Percentiles rank a stretch among this genome's conserved stretches.
These are phyloP conservation scores for Ogataea saltuana DNA, from an alignment of 805 yeast species.

Conservation along the genomic window DNA sequence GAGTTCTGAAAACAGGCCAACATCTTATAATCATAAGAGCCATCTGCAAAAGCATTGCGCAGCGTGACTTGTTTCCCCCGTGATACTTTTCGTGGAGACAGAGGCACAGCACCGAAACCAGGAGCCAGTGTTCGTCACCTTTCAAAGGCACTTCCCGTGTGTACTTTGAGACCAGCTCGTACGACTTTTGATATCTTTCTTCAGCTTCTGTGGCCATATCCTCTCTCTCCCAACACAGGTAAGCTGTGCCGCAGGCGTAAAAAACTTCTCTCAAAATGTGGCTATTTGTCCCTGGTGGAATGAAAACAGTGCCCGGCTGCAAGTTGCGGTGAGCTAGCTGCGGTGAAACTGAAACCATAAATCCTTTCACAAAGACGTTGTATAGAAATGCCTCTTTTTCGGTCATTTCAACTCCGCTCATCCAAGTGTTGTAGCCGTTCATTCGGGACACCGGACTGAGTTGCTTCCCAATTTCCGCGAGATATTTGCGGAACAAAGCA, in stretches of 20 bases:
- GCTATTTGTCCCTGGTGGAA: slow-evolving; percentile 37
- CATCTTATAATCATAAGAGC: slow-evolving; percentile 38
- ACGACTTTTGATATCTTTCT: slow-evolving; percentile 26
- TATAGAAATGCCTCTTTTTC: slow-evolving; percentile 26
- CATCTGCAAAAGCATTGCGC: slow-evolving; percentile 35
- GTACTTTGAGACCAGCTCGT: slow-evolving; percentile 22
- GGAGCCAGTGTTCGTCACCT: slow-evolving; percentile 39
- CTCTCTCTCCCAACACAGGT: slow-evolving; percentile 36
- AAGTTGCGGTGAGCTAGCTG: slow-evolving; percentile 42
- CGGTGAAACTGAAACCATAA: slow-evolving; percentile 43
- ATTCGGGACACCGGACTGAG: slow-evolving; percentile 12
- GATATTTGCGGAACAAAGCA: slow-evolving; percentile 25
- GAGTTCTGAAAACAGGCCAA: slow-evolving; percentile 20
- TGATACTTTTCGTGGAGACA: slow-evolving; percentile 40
- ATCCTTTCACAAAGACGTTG: slow-evolving; percentile 42
- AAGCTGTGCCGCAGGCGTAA: slow-evolving; percentile 42
- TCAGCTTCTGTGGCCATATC: slow-evolving; percentile 27
- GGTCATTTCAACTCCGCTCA: slow-evolving; percentile 21
- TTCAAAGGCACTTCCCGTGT: neutral
- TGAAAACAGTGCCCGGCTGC: slow-evolving; percentile 42
- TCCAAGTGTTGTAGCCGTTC: slow-evolving; percentile 19
- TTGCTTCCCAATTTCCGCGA: slow-evolving; percentile 15
- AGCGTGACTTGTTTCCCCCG: slow-evolving; percentile 28
- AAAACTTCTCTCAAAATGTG: slow-evolving; percentile 33
- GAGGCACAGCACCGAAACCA: slow-evolving; percentile 41